Conservation (phyloP, 2,329 filamentous ascomycete genomes). For the Sporothrix dimorphospora region DNA sequence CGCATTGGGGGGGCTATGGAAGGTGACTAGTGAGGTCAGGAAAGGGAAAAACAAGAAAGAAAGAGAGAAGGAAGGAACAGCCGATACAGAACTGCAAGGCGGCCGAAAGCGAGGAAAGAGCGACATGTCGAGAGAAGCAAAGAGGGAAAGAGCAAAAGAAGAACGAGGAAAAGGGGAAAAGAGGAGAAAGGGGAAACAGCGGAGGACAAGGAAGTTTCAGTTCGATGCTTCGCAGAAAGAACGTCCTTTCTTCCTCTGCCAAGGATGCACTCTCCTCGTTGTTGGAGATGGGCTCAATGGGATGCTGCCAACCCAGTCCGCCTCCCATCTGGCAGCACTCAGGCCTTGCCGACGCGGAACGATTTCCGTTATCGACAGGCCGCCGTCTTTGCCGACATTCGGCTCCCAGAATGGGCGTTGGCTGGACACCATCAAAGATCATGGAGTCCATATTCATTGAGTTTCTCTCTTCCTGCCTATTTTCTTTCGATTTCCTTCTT, state of each 20-base stretch:
- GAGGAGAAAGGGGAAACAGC: not conserved
- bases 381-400: not conserved
- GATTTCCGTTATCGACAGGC: not conserved
- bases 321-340: not conserved
- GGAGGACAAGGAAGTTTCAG: not conserved
- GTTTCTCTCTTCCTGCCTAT: no score
- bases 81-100: not conserved
- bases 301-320: not conserved
- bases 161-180: not conserved
- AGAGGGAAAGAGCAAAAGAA: not conserved
- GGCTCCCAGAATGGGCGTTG: no score
- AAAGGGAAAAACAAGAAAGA: not conserved
- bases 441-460: no score
- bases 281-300: not conserved
- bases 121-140: not conserved
- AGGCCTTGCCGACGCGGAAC: slow-evolving; percentile 7
- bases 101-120: not conserved
- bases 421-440: no score
- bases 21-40: not conserved
- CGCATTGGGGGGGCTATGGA: not conserved
- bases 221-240: not conserved
- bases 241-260: not conserved
- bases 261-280: not conserved
- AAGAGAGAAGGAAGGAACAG: not conserved
- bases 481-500: not conserved